Evolutionary conservation across 2,329 filamentous ascomycete genomes (phyloP).

Genomic region (Sclerotinia borealis): DNA sequence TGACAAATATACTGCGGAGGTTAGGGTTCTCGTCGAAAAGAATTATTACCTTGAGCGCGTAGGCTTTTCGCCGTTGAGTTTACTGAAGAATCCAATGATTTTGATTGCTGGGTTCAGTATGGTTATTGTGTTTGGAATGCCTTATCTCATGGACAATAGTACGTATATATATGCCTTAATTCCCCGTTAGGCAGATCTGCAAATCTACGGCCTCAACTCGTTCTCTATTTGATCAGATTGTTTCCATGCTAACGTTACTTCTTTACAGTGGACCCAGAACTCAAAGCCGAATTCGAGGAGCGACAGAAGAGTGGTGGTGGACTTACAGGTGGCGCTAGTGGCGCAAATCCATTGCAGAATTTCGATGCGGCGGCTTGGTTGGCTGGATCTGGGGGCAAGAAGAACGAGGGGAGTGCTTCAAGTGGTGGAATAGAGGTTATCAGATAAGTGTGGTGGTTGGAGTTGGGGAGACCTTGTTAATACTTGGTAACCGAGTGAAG

Average conservation of each 20-base stretch:
- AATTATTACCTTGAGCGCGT: conserved; percentile 70
- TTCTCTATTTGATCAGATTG: neutral
- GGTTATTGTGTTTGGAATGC: conserved; percentile 83
- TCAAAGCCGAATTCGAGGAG: conserved; percentile 85
- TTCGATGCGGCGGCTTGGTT: conserved; percentile 66
- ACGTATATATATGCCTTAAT: conserved; percentile 37
- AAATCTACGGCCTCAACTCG: neutral
- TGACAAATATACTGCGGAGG: conserved; percentile 5
- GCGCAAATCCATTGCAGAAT: conserved; percentile 46
- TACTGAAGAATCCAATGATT: conserved; percentile 96
- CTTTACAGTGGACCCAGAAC: conserved; percentile 88
- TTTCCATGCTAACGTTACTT: conserved; percentile 12
- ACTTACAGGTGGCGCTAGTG: conserved; percentile 40
- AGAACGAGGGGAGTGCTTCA: conserved; percentile 17
- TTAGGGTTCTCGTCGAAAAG: conserved; percentile 41
- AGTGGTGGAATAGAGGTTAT: conserved; percentile 22
- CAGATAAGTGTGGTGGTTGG: conserved; percentile 13
- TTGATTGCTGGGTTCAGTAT: conserved; percentile 81
- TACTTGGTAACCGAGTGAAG: neutral
- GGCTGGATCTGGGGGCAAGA: conserved; percentile 44
- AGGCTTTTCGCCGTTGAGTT: conserved; percentile 68
- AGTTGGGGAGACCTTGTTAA: neutral
- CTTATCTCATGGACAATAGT: conserved; percentile 95
- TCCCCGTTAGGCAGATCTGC: neutral
- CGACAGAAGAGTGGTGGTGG: conserved; percentile 59